phyloP scores from a whole-genome alignment of 441 rosid genomes.

The Eruca vesicaria region DNA sequence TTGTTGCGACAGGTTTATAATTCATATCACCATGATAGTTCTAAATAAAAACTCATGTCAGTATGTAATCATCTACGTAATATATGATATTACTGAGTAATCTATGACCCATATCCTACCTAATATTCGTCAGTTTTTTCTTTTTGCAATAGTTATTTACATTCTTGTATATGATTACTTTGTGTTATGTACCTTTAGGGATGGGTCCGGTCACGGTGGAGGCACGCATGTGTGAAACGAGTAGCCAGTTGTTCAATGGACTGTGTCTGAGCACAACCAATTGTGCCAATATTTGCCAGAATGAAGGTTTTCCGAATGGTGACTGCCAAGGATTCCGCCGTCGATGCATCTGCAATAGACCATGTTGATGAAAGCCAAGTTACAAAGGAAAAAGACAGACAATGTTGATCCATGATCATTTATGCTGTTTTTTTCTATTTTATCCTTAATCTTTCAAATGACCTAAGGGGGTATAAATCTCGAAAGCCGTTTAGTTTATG shows the following conservation, averaged over 20 bases:
- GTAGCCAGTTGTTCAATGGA: slow-evolving; percentile 3
- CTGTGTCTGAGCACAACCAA: background rate
- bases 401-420: background rate
- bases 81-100: background rate
- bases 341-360: background rate
- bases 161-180: background rate
- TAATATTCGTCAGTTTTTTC: background rate
- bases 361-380: background rate
- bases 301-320: slow-evolving; percentile 5
- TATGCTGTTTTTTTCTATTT: background rate
- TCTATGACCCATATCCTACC: background rate
- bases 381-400: background rate
- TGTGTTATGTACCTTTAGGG: background rate
- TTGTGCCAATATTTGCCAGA: background rate
- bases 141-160: background rate
- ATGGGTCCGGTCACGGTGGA: background rate
- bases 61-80: background rate
- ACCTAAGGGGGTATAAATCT: background rate
- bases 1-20: slow-evolving; percentile 28
- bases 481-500: background rate
- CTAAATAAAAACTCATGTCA: background rate
- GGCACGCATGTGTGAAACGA: background rate
- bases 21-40: background rate
- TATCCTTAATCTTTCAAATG: background rate
- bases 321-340: background rate